Base-by-base conservation (phyloP, 805 yeast genomes). In the Jamesozyma gamospora region DNA sequence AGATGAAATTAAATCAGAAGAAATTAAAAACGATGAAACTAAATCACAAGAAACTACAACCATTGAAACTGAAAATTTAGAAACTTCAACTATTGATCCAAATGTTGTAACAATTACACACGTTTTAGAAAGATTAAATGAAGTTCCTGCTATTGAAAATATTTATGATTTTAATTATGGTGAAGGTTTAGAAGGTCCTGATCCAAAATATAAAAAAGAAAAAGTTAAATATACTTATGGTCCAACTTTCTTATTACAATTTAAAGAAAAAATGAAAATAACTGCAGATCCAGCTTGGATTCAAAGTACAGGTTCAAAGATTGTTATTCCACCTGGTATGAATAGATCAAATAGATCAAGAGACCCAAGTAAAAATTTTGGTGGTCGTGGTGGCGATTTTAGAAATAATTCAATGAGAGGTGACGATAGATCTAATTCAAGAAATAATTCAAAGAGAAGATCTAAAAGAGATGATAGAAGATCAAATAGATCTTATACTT, bases 211-310 rank as follows among this genome's bases (percentile, higher is more conserved):
- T 37, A 51, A 54, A 41, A 53, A 45, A 28, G 47, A 40, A 19
- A 43, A 43, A 27, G 48, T 55, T 26, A 56, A 59, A 47, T 67
- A 69, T 54, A 70, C 79, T 50, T 90, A 92, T 60, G 94, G 87
- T 56, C 84, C 90, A 18, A 74, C 68, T 30, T 90, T 90, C 66
- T 70, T 90, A 57, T 58, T 77, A 30, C 95, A 85, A 63, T 88
- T 90, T 67, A 75, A 73, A 44, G 69, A 70, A 19, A 68, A 70
- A 29, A 70, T 83, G 36, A 36, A 30, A 13, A 75, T 70, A 50
- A 67, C 70, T 25, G 70, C 75, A 28, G 92, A 82, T 57, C 70
- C 69, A n/a, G 77, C 71, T 41, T 82, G 83, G 77, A 54, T 56
- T 15, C 39, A 43, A 32, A 40, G 46, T 14, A 49, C 56, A 11